A percentile compares a stretch with the other conserved stretches of the same genome.
Conservation (phyloP, 2,329 filamentous ascomycete genomes). For the Alternaria sp. region DNA sequence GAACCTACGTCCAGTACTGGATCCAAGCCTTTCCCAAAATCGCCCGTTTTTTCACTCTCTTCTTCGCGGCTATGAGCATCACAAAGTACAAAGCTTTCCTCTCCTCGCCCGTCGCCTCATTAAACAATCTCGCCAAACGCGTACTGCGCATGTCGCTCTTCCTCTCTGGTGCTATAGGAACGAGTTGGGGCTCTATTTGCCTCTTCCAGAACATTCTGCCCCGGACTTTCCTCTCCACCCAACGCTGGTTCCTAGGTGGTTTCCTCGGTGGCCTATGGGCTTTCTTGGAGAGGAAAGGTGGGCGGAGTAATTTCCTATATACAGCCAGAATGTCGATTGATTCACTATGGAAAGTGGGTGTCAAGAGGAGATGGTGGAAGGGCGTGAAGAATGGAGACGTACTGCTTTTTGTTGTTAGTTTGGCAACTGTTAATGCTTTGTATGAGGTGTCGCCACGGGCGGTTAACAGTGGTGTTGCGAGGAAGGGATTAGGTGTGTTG, state of each 20-base stretch:
- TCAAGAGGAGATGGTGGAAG: slow-evolving; percentile 88
- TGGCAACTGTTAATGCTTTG: slow-evolving; percentile 79
- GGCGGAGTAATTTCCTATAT: slow-evolving; percentile 75
- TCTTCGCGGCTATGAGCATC: slow-evolving; percentile 76
- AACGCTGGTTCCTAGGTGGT: slow-evolving; percentile 89
- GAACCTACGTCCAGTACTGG: slow-evolving; percentile 88
- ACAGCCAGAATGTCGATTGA: slow-evolving; percentile 80
- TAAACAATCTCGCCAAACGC: slow-evolving; percentile 71
- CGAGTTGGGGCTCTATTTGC: slow-evolving; percentile 88
- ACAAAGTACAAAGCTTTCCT: slow-evolving; percentile 74
- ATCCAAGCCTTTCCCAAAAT: slow-evolving; percentile 81
- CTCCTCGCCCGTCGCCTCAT: slow-evolving; percentile 70
- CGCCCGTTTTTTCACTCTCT: slow-evolving; percentile 76
- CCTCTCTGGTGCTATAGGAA: slow-evolving; percentile 82
- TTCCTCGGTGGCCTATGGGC: slow-evolving; percentile 87
- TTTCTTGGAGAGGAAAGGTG: slow-evolving; percentile 71
- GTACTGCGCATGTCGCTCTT: slow-evolving; percentile 81
- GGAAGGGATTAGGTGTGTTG: slow-evolving; percentile 77
- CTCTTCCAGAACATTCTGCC: slow-evolving; percentile 85
- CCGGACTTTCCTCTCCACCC: slow-evolving; percentile 75
- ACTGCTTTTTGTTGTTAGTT: slow-evolving; percentile 78
- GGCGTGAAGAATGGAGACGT: slow-evolving; percentile 85
- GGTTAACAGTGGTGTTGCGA: slow-evolving; percentile 70
- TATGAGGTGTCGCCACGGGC: slow-evolving; percentile 76
- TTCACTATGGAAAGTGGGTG: slow-evolving; percentile 90